phyloP scores from a whole-genome alignment of 305 asterid genomes.

The Rubia balearica region DNA sequence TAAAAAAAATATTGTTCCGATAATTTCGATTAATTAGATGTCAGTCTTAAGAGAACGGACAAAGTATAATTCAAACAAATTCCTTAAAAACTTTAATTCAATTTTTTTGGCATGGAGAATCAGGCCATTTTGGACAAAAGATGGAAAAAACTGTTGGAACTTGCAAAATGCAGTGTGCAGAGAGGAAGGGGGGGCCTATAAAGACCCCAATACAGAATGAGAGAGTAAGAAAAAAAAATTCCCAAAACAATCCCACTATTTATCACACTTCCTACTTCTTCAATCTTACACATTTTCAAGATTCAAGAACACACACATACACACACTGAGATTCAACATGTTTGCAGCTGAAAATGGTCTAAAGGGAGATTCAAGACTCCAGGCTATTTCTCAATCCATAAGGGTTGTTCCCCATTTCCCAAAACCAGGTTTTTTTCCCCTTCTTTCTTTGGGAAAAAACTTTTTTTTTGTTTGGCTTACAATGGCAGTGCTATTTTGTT shows the following conservation, averaged over 20 bases:
- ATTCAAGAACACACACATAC: neutral
- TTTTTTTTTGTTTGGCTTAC: neutral
- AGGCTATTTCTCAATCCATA: conserved; percentile 68
- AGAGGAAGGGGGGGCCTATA: conserved; percentile 15
- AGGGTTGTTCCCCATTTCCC: conserved; percentile 82
- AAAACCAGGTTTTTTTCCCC: conserved; percentile 46
- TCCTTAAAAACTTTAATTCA: too few species aligned
- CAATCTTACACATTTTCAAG: neutral
- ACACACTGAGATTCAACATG: conserved; percentile 29
- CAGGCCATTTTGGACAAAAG: neutral
- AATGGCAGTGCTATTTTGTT: neutral
- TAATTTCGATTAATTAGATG: too few species aligned
- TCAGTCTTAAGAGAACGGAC: too few species aligned
- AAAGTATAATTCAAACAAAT: too few species aligned
- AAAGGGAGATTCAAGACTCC: conserved; percentile 75
- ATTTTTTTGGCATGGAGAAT: neutral
- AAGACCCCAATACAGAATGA: conserved; percentile 5
- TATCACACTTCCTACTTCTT: neutral
- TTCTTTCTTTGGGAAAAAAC: too few species aligned
- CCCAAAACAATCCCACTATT: neutral
- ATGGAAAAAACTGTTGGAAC: conserved; percentile 28
- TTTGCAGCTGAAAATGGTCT: conserved; percentile 85
- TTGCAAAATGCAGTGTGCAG: conserved; percentile 13
- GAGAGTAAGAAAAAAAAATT: neutral
- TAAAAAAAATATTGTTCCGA: too few species aligned